phyloP scores from a whole-genome alignment of 306 rosid genomes.

The Gastrolobium villosum region DNA sequence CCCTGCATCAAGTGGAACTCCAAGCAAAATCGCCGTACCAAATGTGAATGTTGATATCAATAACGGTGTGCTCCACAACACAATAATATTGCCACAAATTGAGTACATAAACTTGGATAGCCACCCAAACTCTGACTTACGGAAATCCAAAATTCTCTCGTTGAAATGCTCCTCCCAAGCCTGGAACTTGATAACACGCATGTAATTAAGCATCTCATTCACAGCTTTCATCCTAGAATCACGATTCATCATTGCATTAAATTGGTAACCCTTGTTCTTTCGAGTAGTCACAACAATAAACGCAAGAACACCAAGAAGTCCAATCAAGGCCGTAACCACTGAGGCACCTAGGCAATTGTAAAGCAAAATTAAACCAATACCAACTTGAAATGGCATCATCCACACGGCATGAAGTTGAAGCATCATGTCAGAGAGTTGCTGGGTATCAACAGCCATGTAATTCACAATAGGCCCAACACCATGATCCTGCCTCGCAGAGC shows the following conservation, averaged over 20 bases:
- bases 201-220: conserved; percentile 94
- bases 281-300: conserved; percentile 58
- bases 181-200: conserved; percentile 97
- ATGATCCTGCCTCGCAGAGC: conserved; percentile 87
- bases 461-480: conserved; percentile 95
- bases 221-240: conserved; percentile 96
- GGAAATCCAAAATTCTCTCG: conserved; percentile 66
- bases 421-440: conserved; percentile 96
- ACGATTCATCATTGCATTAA: conserved; percentile 77
- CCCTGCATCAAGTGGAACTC: conserved; percentile 84
- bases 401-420: conserved; percentile 82
- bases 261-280: conserved; percentile 70
- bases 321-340: conserved; percentile 62
- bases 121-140: conserved; percentile 80
- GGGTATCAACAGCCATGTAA: conserved; percentile 96
- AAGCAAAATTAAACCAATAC: conserved; percentile 68
- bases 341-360: conserved; percentile 71
- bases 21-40: conserved; percentile 72
- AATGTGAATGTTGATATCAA: conserved; percentile 82
- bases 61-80: conserved; percentile 83
- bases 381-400: conserved; percentile 92
- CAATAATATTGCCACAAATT: conserved; percentile 60
- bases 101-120: conserved; percentile 85
- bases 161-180: conserved; percentile 98
- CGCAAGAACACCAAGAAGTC: conserved; percentile 58